A percentile compares a stretch with the other conserved stretches of the same genome.
Evolutionary conservation across 2,329 filamentous ascomycete species (phyloP).

Genomic region (Hawksworthiomyces lignivorus): DNA sequence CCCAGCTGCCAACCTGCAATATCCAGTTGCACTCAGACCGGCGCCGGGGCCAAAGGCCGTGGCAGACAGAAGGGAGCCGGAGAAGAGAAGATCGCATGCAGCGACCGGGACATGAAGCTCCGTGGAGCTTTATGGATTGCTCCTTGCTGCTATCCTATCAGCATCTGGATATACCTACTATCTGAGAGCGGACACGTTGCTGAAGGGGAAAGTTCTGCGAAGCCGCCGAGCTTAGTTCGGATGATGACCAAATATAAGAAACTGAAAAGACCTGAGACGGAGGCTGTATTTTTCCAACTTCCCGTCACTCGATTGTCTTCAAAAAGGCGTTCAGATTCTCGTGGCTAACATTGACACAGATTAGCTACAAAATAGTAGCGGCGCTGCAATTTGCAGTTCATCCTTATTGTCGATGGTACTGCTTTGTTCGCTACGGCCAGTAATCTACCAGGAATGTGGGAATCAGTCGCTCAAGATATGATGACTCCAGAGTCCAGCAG

Average conservation of each 20-base stretch:
- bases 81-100: not conserved
- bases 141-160: too few species aligned
- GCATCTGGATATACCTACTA: too few species aligned
- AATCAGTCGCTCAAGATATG: not conserved
- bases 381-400: too few species aligned
- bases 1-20: conserved; percentile 1
- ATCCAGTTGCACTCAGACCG: conserved; percentile 35
- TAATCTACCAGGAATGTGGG: not conserved
- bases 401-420: too few species aligned
- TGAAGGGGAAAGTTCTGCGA: conserved; percentile 23
- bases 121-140: too few species aligned
- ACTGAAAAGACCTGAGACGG: conserved; percentile 73
- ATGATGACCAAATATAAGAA: conserved; percentile 42
- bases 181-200: not conserved
- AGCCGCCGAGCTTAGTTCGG: conserved; percentile 43
- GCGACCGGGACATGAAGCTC: not conserved
- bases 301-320: too few species aligned
- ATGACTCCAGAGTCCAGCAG: not conserved
- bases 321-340: too few species aligned
- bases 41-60: conserved; percentile 56
- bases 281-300: too few species aligned
- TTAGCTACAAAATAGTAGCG: too few species aligned
- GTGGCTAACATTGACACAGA: too few species aligned
- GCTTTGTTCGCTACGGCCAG: too few species aligned
- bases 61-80: conserved; percentile 34